A percentile compares a stretch with the other conserved stretches of the same genome.
These are phyloP conservation scores for Kwoniella heveanensis DNA, from an alignment of 768 basidiomycete species.

Conservation along the genomic window DNA sequence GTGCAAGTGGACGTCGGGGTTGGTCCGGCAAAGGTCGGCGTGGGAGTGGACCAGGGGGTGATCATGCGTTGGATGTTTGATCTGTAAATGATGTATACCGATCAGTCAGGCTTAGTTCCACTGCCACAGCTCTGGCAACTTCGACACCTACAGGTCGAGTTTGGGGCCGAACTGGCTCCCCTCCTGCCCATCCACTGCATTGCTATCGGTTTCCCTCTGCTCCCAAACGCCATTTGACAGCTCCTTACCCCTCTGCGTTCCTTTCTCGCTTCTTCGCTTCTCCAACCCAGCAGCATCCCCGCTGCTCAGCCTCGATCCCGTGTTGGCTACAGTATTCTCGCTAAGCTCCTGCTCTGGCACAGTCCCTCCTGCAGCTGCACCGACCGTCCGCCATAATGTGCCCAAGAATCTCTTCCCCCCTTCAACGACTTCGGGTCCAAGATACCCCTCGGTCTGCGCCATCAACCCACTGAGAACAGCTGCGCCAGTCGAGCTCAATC, in stretches of 20 bases:
- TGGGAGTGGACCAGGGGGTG: slow-evolving; percentile 9
- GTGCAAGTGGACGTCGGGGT: not conserved
- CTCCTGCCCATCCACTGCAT: not conserved
- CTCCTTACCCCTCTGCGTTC: not conserved
- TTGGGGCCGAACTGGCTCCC: slow-evolving; percentile 13
- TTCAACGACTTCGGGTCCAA: slow-evolving; percentile 30
- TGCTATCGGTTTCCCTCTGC: not conserved
- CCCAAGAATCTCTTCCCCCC: slow-evolving; percentile 47
- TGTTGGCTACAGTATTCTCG: too few relatives aligned
- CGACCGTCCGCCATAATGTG: slow-evolving; percentile 43
- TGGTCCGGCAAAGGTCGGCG: not conserved
- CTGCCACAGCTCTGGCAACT: too few relatives aligned
- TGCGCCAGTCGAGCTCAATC: slow-evolving; percentile 7
- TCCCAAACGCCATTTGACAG: not conserved
- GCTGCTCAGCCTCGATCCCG: not conserved
- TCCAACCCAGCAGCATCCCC: not conserved
- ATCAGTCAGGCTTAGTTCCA: too few relatives aligned
- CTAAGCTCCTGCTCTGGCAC: slow-evolving; percentile 32
- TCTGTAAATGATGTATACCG: not conserved
- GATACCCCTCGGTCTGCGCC: slow-evolving; percentile 22
- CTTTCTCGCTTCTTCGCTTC: not conserved
- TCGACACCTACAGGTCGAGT: slow-evolving; percentile 21
- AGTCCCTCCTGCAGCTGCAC: slow-evolving; percentile 46
- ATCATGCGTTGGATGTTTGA: slow-evolving; percentile 17
- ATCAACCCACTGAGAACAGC: slow-evolving; percentile 14